Evolutionary conservation across 306 rosid species (phyloP).

Genomic region (Amphicarpaea edgeworthii): DNA sequence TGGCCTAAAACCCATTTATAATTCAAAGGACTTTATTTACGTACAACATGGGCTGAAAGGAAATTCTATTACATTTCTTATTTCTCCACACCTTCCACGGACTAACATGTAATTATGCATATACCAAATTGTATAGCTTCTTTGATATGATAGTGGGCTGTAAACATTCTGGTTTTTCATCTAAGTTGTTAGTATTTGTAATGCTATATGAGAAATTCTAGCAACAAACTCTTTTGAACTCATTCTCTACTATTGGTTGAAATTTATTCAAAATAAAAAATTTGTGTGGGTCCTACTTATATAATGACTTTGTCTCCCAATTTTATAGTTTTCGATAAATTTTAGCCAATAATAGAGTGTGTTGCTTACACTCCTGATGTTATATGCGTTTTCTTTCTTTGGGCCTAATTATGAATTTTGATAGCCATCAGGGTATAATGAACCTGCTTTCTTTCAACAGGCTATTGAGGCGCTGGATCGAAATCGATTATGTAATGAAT

Average conservation of each 20-base stretch:
- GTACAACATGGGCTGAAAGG: constrained; percentile 16
- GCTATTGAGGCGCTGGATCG: constrained; percentile 92
- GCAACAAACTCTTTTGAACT: too few relatives aligned
- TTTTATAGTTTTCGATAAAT: too few relatives aligned
- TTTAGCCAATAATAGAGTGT: too few relatives aligned
- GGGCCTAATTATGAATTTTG: constrained; percentile 10
- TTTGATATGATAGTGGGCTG: constrained; percentile 22
- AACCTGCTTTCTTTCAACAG: constrained; percentile 53
- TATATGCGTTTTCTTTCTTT: neutral
- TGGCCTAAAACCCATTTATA: neutral
- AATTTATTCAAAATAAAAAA: too few relatives aligned
- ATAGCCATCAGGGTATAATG: constrained; percentile 5
- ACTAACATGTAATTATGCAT: constrained; percentile 5
- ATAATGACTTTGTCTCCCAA: too few relatives aligned
- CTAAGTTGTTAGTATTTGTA: neutral
- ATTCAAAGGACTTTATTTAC: constrained; percentile 15
- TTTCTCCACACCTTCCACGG: constrained; percentile 4
- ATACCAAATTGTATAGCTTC: constrained; percentile 1
- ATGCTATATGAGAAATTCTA: neutral
- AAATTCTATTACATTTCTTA: constrained; percentile 27
- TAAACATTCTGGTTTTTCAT: neutral
- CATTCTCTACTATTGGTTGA: too few relatives aligned
- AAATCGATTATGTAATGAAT: constrained; percentile 78
- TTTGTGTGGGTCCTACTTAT: too few relatives aligned
- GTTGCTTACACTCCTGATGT: too few relatives aligned